Percentiles rank a stretch among this genome's conserved stretches.
These are phyloP conservation scores for Epichloe bromicola DNA, from an alignment of 2,329 filamentous ascomycete genomes.

Conservation along the genomic window DNA sequence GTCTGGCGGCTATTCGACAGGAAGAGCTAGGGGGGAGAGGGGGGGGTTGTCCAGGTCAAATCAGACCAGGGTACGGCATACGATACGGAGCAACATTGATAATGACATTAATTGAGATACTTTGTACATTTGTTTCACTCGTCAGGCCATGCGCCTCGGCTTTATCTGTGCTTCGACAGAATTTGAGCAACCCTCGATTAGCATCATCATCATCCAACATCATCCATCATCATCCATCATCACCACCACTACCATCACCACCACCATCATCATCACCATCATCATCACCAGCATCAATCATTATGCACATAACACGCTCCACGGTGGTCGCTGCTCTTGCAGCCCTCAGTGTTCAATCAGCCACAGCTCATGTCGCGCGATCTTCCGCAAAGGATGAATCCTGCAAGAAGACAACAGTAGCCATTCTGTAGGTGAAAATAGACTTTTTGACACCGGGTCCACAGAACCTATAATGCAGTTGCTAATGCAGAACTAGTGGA, in stretches of 20 bases:
- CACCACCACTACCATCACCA: background rate
- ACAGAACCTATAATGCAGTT: background rate
- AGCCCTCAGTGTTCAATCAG: slow-evolving; percentile 2
- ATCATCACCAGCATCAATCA: background rate
- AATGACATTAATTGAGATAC: too few relatives aligned
- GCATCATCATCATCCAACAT: too few relatives aligned
- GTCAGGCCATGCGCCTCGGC: too few relatives aligned
- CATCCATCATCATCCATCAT: background rate
- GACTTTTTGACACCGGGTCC: background rate
- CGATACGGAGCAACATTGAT: too few relatives aligned
- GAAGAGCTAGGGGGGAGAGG: too few relatives aligned
- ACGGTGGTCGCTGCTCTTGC: background rate
- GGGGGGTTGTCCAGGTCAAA: too few relatives aligned
- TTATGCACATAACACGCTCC: background rate
- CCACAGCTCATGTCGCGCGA: slow-evolving; percentile 5
- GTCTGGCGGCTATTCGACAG: too few relatives aligned
- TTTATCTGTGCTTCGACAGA: too few relatives aligned
- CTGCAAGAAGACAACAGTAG: slow-evolving; percentile 19
- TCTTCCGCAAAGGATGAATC: background rate
- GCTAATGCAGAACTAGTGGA: slow-evolving; percentile 20
- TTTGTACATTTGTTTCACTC: too few relatives aligned
- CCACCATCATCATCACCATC: background rate
- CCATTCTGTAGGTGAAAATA: slow-evolving; percentile 14
- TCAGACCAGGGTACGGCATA: too few relatives aligned
- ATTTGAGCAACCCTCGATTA: too few relatives aligned